Evolutionary conservation across 2,329 filamentous ascomycete species (phyloP).

Genomic region (Cladosporium phlei): DNA sequence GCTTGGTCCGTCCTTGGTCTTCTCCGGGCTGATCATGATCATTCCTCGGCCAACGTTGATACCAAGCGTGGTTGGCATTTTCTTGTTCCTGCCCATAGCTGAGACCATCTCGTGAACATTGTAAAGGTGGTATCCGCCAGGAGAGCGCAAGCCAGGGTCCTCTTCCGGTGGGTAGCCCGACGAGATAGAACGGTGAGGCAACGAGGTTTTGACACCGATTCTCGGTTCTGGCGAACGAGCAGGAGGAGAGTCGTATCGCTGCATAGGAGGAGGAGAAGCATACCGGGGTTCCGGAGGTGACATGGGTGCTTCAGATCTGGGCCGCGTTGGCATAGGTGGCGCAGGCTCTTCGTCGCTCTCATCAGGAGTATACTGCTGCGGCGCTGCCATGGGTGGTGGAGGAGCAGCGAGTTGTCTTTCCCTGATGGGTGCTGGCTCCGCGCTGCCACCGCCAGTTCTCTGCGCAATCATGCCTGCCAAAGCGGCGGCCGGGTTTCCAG

Average conservation of each 20-base stretch:
- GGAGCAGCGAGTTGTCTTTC: slow-evolving; percentile 42
- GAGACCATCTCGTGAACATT: slow-evolving; percentile 97
- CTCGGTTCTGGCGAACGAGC: slow-evolving; percentile 32
- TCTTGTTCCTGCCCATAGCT: slow-evolving; percentile 94
- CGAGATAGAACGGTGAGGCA: slow-evolving; percentile 48
- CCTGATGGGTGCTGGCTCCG: slow-evolving; percentile 18
- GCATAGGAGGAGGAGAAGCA: slow-evolving; percentile 19
- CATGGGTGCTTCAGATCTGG: slow-evolving; percentile 49
- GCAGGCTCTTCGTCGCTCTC: slow-evolving; percentile 61
- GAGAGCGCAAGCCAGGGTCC: slow-evolving; percentile 41
- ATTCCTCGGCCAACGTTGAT: slow-evolving; percentile 83
- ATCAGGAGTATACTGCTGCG: slow-evolving; percentile 59
- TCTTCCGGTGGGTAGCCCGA: slow-evolving; percentile 16
- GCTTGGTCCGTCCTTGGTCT: slow-evolving; percentile 72
- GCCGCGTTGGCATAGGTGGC: slow-evolving; percentile 60
- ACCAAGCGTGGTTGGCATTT: slow-evolving; percentile 96
- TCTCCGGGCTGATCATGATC: slow-evolving; percentile 87
- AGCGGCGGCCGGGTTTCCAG: slow-evolving; percentile 53
- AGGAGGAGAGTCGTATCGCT: slow-evolving; percentile 33
- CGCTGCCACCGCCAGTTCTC: slow-evolving; percentile 36
- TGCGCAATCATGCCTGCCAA: slow-evolving; percentile 52
- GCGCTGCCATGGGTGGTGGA: slow-evolving; percentile 48
- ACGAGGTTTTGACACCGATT: slow-evolving; percentile 48
- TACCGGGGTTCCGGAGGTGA: slow-evolving; percentile 36
- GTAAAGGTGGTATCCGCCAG: slow-evolving; percentile 86